These are phyloP conservation scores for Barbarea vulgaris DNA, from an alignment of 345 rosid species.

Conservation along the genomic window DNA sequence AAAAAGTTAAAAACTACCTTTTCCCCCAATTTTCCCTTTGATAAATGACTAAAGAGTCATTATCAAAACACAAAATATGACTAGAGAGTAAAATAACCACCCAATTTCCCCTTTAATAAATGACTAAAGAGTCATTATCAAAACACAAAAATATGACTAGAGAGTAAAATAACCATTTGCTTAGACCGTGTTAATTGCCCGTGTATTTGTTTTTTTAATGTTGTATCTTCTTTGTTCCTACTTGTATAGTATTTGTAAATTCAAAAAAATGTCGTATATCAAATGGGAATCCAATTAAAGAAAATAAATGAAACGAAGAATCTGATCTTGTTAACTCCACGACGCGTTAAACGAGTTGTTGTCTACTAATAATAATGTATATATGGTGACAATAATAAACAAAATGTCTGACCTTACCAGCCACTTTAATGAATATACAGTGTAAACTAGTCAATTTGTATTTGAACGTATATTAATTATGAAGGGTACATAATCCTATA, in stretches of 20 bases:
- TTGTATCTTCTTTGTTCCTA: neutral
- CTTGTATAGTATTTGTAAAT: slow-evolving; percentile 8
- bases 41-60: too few relatives aligned
- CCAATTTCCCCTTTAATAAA: too few relatives aligned
- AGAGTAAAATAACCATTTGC: too few relatives aligned
- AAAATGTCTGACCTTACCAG: neutral
- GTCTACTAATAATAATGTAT: neutral
- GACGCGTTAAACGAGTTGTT: slow-evolving; percentile 12
- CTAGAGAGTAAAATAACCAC: too few relatives aligned
- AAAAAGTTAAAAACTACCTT: too few relatives aligned
- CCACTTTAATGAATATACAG: neutral
- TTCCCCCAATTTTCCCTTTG: too few relatives aligned
- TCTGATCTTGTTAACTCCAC: slow-evolving; percentile 8
- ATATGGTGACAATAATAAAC: neutral
- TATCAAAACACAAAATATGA: too few relatives aligned
- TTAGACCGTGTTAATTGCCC: slow-evolving; percentile 25
- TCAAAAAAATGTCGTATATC: neutral
- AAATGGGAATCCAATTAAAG: slow-evolving; percentile 13
- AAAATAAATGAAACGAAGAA: neutral
- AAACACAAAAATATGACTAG: too few relatives aligned
- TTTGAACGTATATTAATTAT: too few relatives aligned
- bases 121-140: too few relatives aligned
- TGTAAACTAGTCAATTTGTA: too few relatives aligned
- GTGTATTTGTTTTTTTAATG: slow-evolving; percentile 18
- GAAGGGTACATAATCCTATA: too few relatives aligned